These are phyloP conservation scores for Bryum argenteum DNA, from an alignment of 225 moss, liverwort and hornwort species.

Conservation along the genomic window DNA sequence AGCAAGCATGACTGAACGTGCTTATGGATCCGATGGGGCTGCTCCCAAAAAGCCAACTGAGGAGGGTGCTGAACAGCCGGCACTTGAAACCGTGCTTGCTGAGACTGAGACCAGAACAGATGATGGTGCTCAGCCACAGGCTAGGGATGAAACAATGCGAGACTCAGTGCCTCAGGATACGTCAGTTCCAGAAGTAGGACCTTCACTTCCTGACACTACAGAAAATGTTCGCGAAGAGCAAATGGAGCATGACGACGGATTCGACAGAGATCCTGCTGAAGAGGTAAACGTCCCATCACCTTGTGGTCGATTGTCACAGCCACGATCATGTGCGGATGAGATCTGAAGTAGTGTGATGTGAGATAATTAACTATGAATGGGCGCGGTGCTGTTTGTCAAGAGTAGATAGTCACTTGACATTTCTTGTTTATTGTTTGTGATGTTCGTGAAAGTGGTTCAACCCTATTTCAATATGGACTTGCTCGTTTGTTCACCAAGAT, in stretches of 20 bases:
- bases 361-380: constrained; percentile 12
- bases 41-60: constrained; percentile 56
- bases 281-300: constrained; percentile 41
- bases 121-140: constrained; percentile 46
- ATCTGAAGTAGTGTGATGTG: constrained; percentile 2
- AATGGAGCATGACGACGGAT: constrained; percentile 84
- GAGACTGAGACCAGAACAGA: constrained; percentile 52
- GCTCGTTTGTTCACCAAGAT: constrained; percentile 25
- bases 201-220: constrained; percentile 40
- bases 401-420: background rate
- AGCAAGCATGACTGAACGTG: constrained; percentile 64
- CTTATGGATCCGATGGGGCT: constrained; percentile 52
- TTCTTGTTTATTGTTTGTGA: background rate
- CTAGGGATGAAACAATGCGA: constrained; percentile 83
- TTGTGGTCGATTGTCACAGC: background rate
- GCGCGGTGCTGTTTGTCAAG: constrained; percentile 1
- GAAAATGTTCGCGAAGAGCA: constrained; percentile 70
- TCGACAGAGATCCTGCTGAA: constrained; percentile 69
- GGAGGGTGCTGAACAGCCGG: constrained; percentile 58
- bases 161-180: constrained; percentile 62
- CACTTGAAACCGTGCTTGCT: constrained; percentile 48
- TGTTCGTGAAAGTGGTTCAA: background rate
- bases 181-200: constrained; percentile 51
- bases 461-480: constrained; percentile 6
- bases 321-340: constrained; percentile 9